Percentiles rank a stretch among this genome's conserved stretches.
Conservation (phyloP, 176 grass and related monocot species). For the Pontederia paniculata region DNA sequence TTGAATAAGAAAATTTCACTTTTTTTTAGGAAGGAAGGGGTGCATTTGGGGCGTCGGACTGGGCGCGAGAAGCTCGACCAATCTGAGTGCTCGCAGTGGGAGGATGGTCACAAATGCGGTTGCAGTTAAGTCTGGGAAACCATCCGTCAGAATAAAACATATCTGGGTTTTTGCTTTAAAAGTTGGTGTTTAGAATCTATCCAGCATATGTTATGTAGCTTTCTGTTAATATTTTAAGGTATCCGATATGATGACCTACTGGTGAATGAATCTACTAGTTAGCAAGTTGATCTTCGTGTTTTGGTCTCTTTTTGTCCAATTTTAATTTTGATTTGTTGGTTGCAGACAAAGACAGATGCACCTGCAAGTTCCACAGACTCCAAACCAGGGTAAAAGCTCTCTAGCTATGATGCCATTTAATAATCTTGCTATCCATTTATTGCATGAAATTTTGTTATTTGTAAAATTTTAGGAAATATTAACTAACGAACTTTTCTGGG, state of each 20-base stretch:
- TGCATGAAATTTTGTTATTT: too few species aligned
- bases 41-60: neutral
- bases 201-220: neutral
- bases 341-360: constrained; percentile 4
- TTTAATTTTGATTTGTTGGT: constrained; percentile 2
- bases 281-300: neutral
- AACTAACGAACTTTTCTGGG: too few species aligned
- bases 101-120: constrained; percentile 30
- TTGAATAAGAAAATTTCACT: too few species aligned
- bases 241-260: neutral
- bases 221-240: neutral
- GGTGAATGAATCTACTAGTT: neutral
- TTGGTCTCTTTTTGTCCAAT: neutral
- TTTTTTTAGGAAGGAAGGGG: constrained; percentile 18
- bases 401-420: too few species aligned
- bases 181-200: constrained; percentile 11
- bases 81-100: neutral
- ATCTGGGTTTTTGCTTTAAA: neutral
- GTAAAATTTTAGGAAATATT: too few species aligned
- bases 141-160: neutral
- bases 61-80: neutral
- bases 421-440: too few species aligned
- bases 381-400: constrained; percentile 9
- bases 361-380: constrained; percentile 8
- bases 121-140: constrained; percentile 14